These are phyloP conservation scores for Phytophthora hibernalis DNA, from an alignment of 352 stramenopile genomes.

Conservation along the genomic window DNA sequence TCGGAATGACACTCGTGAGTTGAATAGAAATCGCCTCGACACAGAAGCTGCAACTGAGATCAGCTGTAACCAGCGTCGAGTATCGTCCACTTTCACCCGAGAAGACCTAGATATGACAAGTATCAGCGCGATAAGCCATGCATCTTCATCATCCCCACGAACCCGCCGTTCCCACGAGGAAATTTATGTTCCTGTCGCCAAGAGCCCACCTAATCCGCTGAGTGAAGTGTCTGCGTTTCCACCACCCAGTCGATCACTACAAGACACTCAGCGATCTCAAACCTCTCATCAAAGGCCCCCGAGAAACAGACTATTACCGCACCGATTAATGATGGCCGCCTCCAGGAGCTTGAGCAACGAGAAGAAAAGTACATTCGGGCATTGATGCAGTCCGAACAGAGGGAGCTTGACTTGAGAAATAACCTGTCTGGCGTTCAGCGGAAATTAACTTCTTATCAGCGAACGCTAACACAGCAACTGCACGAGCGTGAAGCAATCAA, in stretches of 20 bases:
- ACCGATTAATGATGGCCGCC: constrained; percentile 25
- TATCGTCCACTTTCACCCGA: constrained; percentile 31
- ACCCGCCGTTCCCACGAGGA: background rate
- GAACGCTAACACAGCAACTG: constrained; percentile 45
- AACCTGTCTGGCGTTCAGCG: constrained; percentile 51
- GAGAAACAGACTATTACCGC: constrained; percentile 1
- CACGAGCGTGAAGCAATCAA: constrained; percentile 64
- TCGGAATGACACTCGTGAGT: background rate
- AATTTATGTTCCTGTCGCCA: constrained; percentile 20
- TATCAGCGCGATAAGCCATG: constrained; percentile 35
- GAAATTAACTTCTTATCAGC: constrained; percentile 56
- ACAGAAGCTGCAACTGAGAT: constrained; percentile 25
- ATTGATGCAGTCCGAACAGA: constrained; percentile 81
- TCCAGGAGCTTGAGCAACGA: constrained; percentile 66
- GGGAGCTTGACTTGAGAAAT: constrained; percentile 71
- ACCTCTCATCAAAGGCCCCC: background rate
- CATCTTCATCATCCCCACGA: constrained; percentile 19
- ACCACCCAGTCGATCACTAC: background rate
- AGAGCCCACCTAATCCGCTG: constrained; percentile 5
- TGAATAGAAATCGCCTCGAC: constrained; percentile 8
- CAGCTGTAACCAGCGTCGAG: constrained; percentile 26
- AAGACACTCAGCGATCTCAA: constrained; percentile 2
- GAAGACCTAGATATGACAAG: constrained; percentile 38
- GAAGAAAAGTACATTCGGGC: constrained; percentile 81
- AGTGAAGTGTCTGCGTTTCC: background rate